These are phyloP conservation scores for Arachis monticola DNA, from an alignment of 331 rosid genomes.

Conservation along the genomic window DNA sequence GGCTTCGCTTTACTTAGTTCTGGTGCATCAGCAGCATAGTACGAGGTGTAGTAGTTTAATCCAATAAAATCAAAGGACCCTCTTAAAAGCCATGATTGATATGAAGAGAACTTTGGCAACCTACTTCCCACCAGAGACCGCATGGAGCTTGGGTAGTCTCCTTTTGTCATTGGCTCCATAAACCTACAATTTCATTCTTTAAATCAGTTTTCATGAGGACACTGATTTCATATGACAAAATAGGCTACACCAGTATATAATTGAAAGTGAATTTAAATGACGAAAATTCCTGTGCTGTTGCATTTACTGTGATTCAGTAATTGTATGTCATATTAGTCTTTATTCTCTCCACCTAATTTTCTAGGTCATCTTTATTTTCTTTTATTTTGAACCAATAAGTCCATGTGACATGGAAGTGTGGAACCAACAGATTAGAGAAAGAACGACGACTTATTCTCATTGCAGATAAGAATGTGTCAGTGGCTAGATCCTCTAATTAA, in stretches of 20 bases:
- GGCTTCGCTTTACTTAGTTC: not conserved
- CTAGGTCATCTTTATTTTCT: too few relatives aligned
- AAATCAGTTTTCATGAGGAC: too few relatives aligned
- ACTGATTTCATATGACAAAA: not conserved
- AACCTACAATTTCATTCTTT: constrained; percentile 16
- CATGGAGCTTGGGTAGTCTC: constrained; percentile 40
- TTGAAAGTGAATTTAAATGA: not conserved
- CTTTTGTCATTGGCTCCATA: constrained; percentile 37
- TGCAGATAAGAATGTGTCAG: too few relatives aligned
- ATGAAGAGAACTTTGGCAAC: constrained; percentile 28
- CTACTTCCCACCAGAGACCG: constrained; percentile 32
- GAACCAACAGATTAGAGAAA: too few relatives aligned
- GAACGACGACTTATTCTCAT: too few relatives aligned
- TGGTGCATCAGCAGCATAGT: constrained; percentile 29
- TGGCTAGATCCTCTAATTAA: too few relatives aligned
- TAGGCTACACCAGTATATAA: not conserved
- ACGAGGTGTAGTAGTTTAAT: constrained; percentile 38
- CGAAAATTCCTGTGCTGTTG: too few relatives aligned
- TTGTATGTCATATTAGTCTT: too few relatives aligned
- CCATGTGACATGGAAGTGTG: too few relatives aligned
- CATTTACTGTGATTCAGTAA: too few relatives aligned
- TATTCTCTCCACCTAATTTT: too few relatives aligned
- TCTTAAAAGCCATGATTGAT: not conserved
- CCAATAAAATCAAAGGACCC: constrained; percentile 40
- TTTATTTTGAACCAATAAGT: too few relatives aligned